Conservation (phyloP, 2,329 filamentous ascomycete genomes). For the Malbranchea cinnamomea region DNA sequence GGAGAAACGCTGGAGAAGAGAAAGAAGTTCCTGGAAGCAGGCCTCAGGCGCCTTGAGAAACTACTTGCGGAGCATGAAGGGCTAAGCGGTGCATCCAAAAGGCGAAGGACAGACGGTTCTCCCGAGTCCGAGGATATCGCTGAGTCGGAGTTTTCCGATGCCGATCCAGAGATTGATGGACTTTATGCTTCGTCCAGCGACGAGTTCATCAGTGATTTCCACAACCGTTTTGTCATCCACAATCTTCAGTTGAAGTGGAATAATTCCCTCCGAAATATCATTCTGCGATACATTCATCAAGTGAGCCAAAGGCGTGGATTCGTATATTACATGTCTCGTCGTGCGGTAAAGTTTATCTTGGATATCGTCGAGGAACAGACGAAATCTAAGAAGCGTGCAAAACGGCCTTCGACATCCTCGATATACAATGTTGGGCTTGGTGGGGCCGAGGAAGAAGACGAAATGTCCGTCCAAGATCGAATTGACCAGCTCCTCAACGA, state of each 20-base stretch:
- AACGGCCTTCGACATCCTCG: slow-evolving; percentile 5
- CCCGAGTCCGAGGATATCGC: slow-evolving; percentile 14
- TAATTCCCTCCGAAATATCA: slow-evolving; percentile 87
- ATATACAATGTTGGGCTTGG: slow-evolving; percentile 18
- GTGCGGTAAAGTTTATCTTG: slow-evolving; percentile 93
- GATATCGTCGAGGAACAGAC: slow-evolving; percentile 93
- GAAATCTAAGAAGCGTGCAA: slow-evolving; percentile 44
- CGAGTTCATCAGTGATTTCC: slow-evolving; percentile 87
- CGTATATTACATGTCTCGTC: slow-evolving; percentile 90
- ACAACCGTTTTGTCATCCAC: slow-evolving; percentile 95
- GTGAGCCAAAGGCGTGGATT: slow-evolving; percentile 92
- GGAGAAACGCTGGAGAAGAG: slow-evolving; percentile 42
- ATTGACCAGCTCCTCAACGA: slow-evolving; percentile 78
- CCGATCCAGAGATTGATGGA: slow-evolving; percentile 36
- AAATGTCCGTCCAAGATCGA: slow-evolving; percentile 60
- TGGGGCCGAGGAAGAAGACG: slow-evolving; percentile 38
- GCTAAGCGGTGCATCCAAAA: slow-evolving; percentile 37
- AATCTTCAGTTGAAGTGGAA: slow-evolving; percentile 98
- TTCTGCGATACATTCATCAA: slow-evolving; percentile 92
- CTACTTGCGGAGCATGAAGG: slow-evolving; percentile 23
- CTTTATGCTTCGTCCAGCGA: slow-evolving; percentile 55
- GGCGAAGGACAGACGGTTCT: too few species aligned
- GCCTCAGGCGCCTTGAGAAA: slow-evolving; percentile 43
- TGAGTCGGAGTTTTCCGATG: slow-evolving; percentile 24
- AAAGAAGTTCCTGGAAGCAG: slow-evolving; percentile 42